Conservation (phyloP, 2,329 filamentous ascomycete genomes). For the Lanzia echinophila region DNA sequence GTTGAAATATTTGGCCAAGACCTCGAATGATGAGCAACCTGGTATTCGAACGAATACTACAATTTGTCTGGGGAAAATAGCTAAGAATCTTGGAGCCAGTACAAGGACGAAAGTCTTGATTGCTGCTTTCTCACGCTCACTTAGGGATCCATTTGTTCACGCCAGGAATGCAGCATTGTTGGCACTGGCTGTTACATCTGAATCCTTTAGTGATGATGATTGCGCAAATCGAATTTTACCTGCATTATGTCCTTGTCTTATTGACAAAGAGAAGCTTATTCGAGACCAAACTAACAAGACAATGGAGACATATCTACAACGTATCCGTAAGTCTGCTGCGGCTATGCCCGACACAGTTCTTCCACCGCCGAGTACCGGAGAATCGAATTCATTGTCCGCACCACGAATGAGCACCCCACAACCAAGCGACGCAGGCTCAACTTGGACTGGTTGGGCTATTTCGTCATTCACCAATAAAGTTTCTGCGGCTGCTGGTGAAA, state of each 20-base stretch:
- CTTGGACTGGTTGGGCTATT: conserved; percentile 96
- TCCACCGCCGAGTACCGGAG: conserved; percentile 53
- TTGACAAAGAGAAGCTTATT: conserved; percentile 94
- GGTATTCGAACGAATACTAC: conserved; percentile 97
- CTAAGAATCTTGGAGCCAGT: conserved; percentile 72
- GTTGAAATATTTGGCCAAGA: conserved; percentile 84
- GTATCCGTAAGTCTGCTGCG: conserved; percentile 70
- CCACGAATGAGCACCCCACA: conserved; percentile 78
- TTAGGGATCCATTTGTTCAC: conserved; percentile 91
- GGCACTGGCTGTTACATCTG: conserved; percentile 76
- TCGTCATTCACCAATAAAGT: conserved; percentile 97
- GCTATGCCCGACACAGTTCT: conserved; percentile 75
- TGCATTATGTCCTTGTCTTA: conserved; percentile 71
- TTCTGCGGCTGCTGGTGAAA: conserved; percentile 77
- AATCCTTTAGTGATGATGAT: conserved; percentile 85
- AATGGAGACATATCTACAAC: conserved; percentile 76
- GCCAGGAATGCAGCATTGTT: conserved; percentile 84
- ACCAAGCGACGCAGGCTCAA: conserved; percentile 50
- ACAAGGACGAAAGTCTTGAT: conserved; percentile 85
- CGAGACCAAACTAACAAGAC: conserved; percentile 89
- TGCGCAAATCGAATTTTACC: conserved; percentile 79
- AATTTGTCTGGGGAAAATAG: conserved; percentile 94
- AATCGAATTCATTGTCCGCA: conserved; percentile 37
- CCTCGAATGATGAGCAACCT: conserved; percentile 93
- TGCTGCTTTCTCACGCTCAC: conserved; percentile 82